Evolutionary conservation across 2,329 filamentous ascomycete genomes (phyloP).

Genomic region (Sordariomycetes sp.): DNA sequence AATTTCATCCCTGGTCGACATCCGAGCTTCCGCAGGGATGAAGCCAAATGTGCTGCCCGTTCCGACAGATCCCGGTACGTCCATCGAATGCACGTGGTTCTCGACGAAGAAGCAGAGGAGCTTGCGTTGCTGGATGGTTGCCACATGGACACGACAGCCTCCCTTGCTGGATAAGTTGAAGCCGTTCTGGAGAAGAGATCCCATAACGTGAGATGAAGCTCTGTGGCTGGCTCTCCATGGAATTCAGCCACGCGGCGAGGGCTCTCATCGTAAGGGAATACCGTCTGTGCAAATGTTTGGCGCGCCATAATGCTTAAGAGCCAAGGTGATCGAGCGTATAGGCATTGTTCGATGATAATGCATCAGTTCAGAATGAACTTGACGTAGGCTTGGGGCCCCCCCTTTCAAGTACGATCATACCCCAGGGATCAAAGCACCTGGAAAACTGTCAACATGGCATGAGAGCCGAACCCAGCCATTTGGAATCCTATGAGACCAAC

Average conservation of each 20-base stretch:
- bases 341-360: too few relatives aligned
- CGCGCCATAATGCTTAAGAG: too few relatives aligned
- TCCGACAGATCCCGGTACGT: constrained; percentile 9
- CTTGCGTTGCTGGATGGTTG: constrained; percentile 9
- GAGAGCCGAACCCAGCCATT: too few relatives aligned
- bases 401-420: too few relatives aligned
- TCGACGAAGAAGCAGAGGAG: not conserved
- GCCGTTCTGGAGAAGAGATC: constrained; percentile 19
- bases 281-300: too few relatives aligned
- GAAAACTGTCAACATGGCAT: too few relatives aligned
- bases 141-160: constrained; percentile 26
- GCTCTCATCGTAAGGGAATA: too few relatives aligned
- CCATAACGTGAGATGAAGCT: constrained; percentile 21
- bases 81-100: not conserved
- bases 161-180: constrained; percentile 15
- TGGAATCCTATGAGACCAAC: too few relatives aligned
- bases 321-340: too few relatives aligned
- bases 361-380: too few relatives aligned
- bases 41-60: constrained; percentile 15
- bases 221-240: constrained; percentile 14
- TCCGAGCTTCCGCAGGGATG: constrained; percentile 11
- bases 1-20: constrained; percentile 18
- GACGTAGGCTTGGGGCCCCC: too few relatives aligned
- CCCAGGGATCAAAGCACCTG: too few relatives aligned
- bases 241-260: constrained; percentile 14